Percentiles rank a stretch among this genome's conserved stretches.
phyloP scores from a whole-genome alignment of 345 rosid genomes.

The Camelina neglecta region DNA sequence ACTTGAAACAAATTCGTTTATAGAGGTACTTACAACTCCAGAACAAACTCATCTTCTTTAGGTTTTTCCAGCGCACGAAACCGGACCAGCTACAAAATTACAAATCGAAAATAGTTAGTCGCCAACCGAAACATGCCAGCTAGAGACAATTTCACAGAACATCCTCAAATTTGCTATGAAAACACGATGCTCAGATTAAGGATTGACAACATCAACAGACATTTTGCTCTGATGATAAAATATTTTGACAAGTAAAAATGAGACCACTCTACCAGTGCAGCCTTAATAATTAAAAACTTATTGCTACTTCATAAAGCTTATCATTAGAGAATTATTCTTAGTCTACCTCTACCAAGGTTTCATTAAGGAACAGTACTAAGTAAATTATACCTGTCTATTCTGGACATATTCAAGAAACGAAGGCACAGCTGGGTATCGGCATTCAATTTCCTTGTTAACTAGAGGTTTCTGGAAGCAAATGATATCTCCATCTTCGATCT shows the following conservation, averaged over 20 bases:
- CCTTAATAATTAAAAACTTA: conserved; percentile 11
- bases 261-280: conserved; percentile 17
- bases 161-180: conserved; percentile 4
- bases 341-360: conserved; percentile 13
- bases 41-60: conserved; percentile 86
- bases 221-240: conserved; percentile 4
- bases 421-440: conserved; percentile 81
- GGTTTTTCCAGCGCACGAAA: conserved; percentile 88
- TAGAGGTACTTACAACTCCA: conserved; percentile 78
- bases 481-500: conserved; percentile 98
- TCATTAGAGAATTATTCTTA: not conserved
- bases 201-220: conserved; percentile 12
- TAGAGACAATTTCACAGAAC: conserved; percentile 18
- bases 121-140: conserved; percentile 15
- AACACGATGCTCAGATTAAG: conserved; percentile 13
- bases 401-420: conserved; percentile 86
- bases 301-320: conserved; percentile 9
- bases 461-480: conserved; percentile 79
- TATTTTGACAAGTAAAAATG: conserved; percentile 1
- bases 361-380: conserved; percentile 14
- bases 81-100: conserved; percentile 68
- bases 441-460: conserved; percentile 54
- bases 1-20: conserved; percentile 26
- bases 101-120: conserved; percentile 24
- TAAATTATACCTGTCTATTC: conserved; percentile 74